These are phyloP conservation scores for Saturnispora besseyi DNA, from an alignment of 805 yeast genomes.

Conservation along the genomic window DNA sequence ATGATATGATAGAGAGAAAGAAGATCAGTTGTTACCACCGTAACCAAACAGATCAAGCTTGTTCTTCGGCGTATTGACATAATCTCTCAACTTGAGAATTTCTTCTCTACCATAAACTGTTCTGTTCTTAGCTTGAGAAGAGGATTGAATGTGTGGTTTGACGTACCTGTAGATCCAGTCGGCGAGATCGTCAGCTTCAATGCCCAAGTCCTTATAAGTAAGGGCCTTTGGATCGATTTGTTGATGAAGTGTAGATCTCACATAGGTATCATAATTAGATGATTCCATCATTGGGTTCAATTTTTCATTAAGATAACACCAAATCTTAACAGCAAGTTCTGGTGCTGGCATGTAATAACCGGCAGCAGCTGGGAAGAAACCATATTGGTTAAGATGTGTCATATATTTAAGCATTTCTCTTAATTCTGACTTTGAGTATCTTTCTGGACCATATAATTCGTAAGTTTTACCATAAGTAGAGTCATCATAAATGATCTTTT, in stretches of 20 bases:
- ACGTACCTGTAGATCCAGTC: constrained; percentile 40
- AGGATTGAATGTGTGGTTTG: constrained; percentile 28
- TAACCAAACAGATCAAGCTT: constrained; percentile 26
- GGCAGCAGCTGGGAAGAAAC: constrained; percentile 30
- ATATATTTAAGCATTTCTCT: constrained; percentile 57
- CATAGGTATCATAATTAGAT: constrained; percentile 62
- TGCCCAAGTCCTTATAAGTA: constrained; percentile 64
- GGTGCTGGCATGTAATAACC: constrained; percentile 34
- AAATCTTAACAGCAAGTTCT: constrained; percentile 25
- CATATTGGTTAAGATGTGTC: constrained; percentile 28
- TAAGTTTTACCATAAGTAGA: constrained; percentile 66
- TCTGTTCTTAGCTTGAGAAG: constrained; percentile 30
- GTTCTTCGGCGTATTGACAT: constrained; percentile 29
- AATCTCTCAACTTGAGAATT: constrained; percentile 28
- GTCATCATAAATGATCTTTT: constrained; percentile 73
- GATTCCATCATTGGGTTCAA: constrained; percentile 33
- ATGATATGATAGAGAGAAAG: not conserved
- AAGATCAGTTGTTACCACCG: constrained; percentile 11
- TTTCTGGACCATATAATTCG: constrained; percentile 69
- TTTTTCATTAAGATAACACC: constrained; percentile 33
- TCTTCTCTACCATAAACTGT: constrained; percentile 32
- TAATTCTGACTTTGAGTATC: constrained; percentile 50
- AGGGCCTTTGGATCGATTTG: constrained; percentile 48
- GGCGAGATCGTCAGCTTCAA: constrained; percentile 45
- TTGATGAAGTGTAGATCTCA: constrained; percentile 66